Evolutionary conservation across 495 filamentous ascomycete species (phyloP).

Genomic region (Penicillium maclennaniae): DNA sequence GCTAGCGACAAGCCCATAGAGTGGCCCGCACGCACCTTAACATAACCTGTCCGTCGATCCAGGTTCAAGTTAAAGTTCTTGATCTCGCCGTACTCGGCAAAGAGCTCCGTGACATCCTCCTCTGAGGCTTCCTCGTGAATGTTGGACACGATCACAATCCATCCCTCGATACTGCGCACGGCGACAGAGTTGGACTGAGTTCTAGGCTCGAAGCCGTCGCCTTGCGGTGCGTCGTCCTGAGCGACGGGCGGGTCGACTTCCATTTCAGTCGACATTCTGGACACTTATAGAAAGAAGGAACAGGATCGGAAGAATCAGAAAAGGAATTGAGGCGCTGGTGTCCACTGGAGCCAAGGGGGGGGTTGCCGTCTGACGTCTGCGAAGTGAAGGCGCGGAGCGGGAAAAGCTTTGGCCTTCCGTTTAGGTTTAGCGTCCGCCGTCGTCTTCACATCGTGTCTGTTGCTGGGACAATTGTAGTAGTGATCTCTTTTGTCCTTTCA

Average conservation of each 20-base stretch:
- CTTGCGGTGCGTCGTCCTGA: conserved; percentile 42
- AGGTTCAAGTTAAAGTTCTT: conserved; percentile 96
- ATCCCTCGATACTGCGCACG: conserved; percentile 97
- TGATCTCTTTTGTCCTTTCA: background rate
- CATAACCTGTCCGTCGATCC: conserved; percentile 92
- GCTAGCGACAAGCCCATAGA: background rate
- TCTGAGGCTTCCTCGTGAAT: conserved; percentile 97
- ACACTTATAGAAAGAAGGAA: background rate
- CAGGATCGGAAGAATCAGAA: background rate
- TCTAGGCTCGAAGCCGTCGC: conserved; percentile 60
- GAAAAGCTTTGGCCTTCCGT: conserved; percentile 13
- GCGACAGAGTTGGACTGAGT: conserved; percentile 80
- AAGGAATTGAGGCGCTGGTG: background rate
- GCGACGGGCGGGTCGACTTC: conserved; percentile 63
- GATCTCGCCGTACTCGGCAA: conserved; percentile 95
- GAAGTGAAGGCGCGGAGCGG: conserved; percentile 4
- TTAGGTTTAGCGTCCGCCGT: conserved; percentile 12
- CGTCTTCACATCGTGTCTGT: background rate
- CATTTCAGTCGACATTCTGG: conserved; percentile 71
- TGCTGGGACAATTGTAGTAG: background rate
- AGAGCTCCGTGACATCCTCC: conserved; percentile 90
- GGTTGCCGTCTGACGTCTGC: conserved; percentile 2
- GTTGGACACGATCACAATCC: conserved; percentile 96
- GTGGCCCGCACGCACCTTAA: conserved; percentile 64
- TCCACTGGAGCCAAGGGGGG: conserved; percentile 1